Evolutionary conservation across 192 early-diverging fungal species (phyloP), one percentile per base, ranked within the genome.

Genomic region (Rhizoclosmatium globosum): DNA sequence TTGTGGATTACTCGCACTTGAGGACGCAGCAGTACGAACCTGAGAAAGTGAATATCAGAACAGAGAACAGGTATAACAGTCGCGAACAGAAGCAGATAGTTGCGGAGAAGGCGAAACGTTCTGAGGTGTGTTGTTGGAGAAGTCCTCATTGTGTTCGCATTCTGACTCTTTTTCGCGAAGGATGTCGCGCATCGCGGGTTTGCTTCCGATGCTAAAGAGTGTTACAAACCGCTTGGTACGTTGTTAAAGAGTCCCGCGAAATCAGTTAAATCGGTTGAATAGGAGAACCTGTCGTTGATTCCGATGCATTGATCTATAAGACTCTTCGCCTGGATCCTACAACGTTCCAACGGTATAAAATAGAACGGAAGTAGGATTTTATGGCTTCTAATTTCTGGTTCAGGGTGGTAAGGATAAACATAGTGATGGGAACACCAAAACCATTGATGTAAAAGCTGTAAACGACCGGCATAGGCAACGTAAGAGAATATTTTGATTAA

Each of bases 161-260:
- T 31, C 31, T 31, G 31, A 31, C 31, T 31, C 31, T 31, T 43
- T 38, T 41, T 7, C 45, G 17, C 17, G 6, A 7, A 53, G 85
- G 86, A 86, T 11, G 76, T 89, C 3, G 74, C 48, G 59, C 48
- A 62, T 38, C 59, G 81, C 44, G 88, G 88, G 11, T 89, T 87
- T 61, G 77, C 77, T 42, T 81, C 85, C n/a, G 88, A 89, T 76
- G 70, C 88, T 1, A 89, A 86, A 67, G 88, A 89, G 44, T 66
- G 74, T 9, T 89, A 89, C 68, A 78, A 78, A 59, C 79, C 86
- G n/a, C 77, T 89, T 6, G 88, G 87, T 79, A 59, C 53, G 47
- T 45, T 19, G 13, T 17, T 3, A 15, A 17, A 47, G 38, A 7
- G 44, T n/a, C 17, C 19, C 3, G 11, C 13, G 43, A 73, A n/a